Evolutionary conservation across 176 grass and related monocot species (phyloP).

Genomic region (Microstegium vimineum): DNA sequence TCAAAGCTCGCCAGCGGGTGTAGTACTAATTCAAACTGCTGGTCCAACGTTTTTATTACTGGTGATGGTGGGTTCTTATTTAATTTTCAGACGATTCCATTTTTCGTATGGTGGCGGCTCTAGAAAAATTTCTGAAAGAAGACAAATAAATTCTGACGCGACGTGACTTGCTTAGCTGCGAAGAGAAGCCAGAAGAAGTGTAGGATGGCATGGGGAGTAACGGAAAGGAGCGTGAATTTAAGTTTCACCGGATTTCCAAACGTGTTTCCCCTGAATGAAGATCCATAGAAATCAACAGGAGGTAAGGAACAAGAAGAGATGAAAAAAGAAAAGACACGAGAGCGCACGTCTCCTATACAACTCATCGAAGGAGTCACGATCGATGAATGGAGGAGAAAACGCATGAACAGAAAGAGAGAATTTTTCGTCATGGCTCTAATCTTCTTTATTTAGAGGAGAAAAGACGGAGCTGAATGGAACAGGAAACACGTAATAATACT

Average conservation of each 20-base stretch:
- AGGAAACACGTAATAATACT: no score
- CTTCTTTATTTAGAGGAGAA: not conserved
- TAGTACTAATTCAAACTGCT: not conserved
- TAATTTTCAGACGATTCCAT: not conserved
- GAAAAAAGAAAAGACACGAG: not conserved
- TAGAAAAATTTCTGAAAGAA: not conserved
- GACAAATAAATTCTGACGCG: not conserved
- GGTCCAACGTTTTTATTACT: not conserved
- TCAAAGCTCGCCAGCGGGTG: not conserved
- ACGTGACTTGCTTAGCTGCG: not conserved
- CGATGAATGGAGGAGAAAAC: not conserved
- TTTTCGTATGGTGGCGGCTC: not conserved
- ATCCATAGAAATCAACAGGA: not conserved
- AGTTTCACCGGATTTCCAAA: not conserved
- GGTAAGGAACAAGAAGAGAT: not conserved
- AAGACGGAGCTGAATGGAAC: no score
- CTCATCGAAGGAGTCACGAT: not conserved
- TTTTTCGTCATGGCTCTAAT: not conserved
- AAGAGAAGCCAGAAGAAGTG: not conserved
- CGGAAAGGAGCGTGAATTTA: not conserved
- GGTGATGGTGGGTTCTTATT: not conserved
- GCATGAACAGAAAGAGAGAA: not conserved
- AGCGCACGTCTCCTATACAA: not conserved
- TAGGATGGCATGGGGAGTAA: not conserved
- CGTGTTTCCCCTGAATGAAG: not conserved